Conservation (phyloP, 768 basidiomycete species). For the Dacryopinax spathularia region DNA sequence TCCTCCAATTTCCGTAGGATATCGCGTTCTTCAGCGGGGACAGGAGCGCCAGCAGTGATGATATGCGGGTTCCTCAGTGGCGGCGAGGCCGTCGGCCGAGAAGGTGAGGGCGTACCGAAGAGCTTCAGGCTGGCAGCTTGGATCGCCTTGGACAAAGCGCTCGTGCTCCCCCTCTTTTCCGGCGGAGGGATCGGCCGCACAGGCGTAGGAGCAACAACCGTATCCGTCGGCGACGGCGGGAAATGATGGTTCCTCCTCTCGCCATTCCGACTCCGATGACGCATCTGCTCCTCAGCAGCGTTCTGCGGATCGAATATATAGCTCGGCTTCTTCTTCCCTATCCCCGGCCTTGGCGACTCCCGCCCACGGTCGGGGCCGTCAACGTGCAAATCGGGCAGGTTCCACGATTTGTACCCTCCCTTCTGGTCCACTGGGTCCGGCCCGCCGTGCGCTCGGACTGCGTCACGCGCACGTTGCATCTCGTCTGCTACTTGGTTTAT, state of each 20-base stretch:
- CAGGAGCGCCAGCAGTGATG: constrained; percentile 9
- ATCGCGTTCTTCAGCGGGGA: constrained; percentile 49
- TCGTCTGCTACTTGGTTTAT: constrained; percentile 2
- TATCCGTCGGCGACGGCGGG: constrained; percentile 6
- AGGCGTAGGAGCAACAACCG: background rate
- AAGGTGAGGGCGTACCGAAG: constrained; percentile 36
- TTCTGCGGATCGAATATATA: constrained; percentile 5
- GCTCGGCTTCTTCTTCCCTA: background rate
- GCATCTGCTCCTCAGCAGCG: constrained; percentile 6
- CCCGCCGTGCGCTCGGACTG: background rate
- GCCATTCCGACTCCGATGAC: constrained; percentile 2
- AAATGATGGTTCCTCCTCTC: constrained; percentile 8
- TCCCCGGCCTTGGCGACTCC: background rate
- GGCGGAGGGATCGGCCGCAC: background rate
- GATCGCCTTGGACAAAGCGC: constrained; percentile 61
- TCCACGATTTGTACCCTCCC: background rate
- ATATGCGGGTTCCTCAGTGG: constrained; percentile 11
- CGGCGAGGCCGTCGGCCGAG: background rate
- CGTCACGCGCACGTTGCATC: background rate
- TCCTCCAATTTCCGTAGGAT: constrained; percentile 73
- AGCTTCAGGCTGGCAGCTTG: constrained; percentile 68
- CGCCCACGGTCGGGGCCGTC: background rate
- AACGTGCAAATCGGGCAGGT: background rate
- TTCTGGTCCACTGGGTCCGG: background rate
- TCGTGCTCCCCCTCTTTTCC: background rate